Evolutionary conservation across 768 basidiomycete genomes (phyloP).

Genomic region (Tremella yokohamensis): DNA sequence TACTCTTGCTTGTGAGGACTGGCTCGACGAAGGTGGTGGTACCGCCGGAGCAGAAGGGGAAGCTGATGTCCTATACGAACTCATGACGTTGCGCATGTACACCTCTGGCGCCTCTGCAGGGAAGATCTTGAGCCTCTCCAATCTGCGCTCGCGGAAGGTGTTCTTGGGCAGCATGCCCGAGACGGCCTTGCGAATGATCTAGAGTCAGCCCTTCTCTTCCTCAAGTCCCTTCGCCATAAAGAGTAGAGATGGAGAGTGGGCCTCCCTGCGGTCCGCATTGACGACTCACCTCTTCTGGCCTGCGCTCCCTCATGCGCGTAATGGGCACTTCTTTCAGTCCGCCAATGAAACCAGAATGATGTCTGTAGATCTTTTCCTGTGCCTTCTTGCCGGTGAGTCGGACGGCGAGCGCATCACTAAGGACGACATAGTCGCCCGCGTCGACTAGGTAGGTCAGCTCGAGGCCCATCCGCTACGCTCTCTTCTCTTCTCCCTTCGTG

Average conservation of each 20-base stretch:
- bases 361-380: constrained; percentile 78
- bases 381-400: constrained; percentile 85
- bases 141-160: constrained; percentile 79
- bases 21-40: background rate
- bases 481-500: background rate
- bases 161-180: constrained; percentile 99
- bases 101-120: constrained; percentile 54
- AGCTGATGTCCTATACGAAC: background rate
- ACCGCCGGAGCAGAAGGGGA: background rate
- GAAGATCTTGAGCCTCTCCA: constrained; percentile 86
- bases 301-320: constrained; percentile 72
- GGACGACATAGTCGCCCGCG: constrained; percentile 95
- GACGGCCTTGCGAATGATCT: constrained; percentile 95
- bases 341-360: constrained; percentile 88
- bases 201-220: constrained; percentile 6
- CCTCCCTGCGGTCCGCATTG: no score
- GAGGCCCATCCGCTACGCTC: background rate
- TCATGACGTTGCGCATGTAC: constrained; percentile 4
- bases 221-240: no score
- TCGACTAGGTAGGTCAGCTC: constrained; percentile 62
- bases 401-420: constrained; percentile 79
- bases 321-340: constrained; percentile 89
- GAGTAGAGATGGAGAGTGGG: no score
- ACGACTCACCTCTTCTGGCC: constrained; percentile 77
- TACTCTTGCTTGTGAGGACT: background rate